Conservation (phyloP, 2,329 filamentous ascomycete genomes). For the Xylaria hypoxylon region DNA sequence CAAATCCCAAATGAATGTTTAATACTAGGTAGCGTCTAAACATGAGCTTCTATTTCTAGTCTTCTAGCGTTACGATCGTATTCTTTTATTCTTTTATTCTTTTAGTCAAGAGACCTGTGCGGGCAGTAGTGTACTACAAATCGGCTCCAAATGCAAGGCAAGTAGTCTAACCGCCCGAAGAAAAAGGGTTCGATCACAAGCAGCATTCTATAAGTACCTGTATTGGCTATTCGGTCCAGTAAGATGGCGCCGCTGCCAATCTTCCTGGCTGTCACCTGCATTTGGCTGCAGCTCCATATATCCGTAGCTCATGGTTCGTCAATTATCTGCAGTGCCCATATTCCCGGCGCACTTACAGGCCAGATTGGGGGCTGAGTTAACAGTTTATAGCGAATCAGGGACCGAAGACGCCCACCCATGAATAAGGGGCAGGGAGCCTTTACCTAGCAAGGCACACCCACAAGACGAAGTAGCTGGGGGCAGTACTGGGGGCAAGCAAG, state of each 20-base stretch:
- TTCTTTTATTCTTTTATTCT: no score
- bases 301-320: conserved; percentile 29
- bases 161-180: conserved; percentile 7
- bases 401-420: conserved; percentile 4
- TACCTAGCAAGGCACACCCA: conserved; percentile 49
- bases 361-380: conserved; percentile 37
- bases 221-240: conserved; percentile 13
- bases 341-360: conserved; percentile 9
- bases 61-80: no score
- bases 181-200: conserved; percentile 10
- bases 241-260: conserved; percentile 2
- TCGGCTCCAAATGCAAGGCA: conserved; percentile 2
- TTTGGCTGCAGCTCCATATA: conserved; percentile 15
- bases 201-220: not conserved
- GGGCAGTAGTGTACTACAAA: no score
- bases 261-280: conserved; percentile 19
- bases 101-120: no score
- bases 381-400: conserved; percentile 37
- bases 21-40: no score
- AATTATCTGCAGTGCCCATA: conserved; percentile 12
- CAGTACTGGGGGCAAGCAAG: conserved; percentile 15
- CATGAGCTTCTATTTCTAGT: no score
- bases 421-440: conserved; percentile 32
- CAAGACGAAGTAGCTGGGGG: conserved; percentile 16
- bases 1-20: no score